Evolutionary conservation across 73 alveolate genomes (phyloP).

Genomic region (Tetrahymena borealis): DNA sequence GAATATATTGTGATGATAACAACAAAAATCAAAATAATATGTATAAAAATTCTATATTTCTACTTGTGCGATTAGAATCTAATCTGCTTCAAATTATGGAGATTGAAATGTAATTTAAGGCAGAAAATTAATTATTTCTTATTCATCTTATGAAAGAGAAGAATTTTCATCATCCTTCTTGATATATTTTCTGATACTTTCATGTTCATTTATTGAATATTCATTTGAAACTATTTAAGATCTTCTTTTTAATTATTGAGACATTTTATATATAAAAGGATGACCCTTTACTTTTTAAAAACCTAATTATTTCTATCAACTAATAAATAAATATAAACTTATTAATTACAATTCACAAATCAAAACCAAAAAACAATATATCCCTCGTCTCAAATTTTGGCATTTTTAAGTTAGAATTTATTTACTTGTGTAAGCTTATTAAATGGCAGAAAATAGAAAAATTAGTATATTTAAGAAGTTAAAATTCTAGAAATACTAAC

Average conservation of each 20-base stretch:
- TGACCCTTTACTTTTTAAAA: not conserved
- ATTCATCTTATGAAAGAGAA: not conserved
- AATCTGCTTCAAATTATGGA: not conserved
- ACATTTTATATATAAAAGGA: not conserved
- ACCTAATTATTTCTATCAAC: not conserved
- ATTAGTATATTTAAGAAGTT: too few relatives aligned
- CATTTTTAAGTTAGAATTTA: too few relatives aligned
- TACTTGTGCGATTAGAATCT: not conserved
- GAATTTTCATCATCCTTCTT: not conserved
- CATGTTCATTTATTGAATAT: not conserved
- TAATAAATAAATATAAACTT: too few relatives aligned
- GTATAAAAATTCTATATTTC: not conserved
- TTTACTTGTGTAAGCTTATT: too few relatives aligned
- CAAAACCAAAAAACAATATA: too few relatives aligned
- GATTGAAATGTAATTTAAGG: not conserved
- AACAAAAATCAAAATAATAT: not conserved
- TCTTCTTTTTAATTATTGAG: not conserved
- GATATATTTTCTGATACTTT: not conserved
- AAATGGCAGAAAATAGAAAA: too few relatives aligned
- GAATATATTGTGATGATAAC: not conserved
- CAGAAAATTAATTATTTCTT: not conserved
- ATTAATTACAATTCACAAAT: too few relatives aligned
- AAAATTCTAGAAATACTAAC: too few relatives aligned
- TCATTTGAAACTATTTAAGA: not conserved
- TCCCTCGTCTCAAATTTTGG: too few relatives aligned